Base-by-base conservation (phyloP, 805 yeast species). In the Ogataea salicorniae region DNA sequence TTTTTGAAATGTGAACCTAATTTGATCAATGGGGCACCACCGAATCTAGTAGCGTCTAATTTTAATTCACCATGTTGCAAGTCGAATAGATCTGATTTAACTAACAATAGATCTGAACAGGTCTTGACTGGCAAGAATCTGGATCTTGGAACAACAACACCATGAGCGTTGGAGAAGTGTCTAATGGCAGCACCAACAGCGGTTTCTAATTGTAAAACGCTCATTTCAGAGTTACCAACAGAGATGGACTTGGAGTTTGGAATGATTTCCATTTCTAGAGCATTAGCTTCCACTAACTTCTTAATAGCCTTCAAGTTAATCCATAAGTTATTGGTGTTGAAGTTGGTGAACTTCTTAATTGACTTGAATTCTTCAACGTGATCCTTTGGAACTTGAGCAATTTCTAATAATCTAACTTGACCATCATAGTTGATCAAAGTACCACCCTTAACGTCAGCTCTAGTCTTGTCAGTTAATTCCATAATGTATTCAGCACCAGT, bases 401-500 rank as follows among this genome's bases (percentile, higher is more conserved):
- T 92, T 72, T 94, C 98, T 61, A 94, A 80, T 64, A 94, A 79
- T 71, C 97, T 83, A 50, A 94, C 96, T 64, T 85, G 83, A 54
- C 97, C 98, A 58, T 89, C 92, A 70, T 94, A 94, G 71, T 89
- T 89, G 69, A 94, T 91, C 69, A 94, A 80, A 57, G 98, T 94
- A 76, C 98, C 99, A 76, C 99, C 99, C 74, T 94, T 94, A 64
- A 94, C 99, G 69, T 94, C 99, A 34, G 99, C 99, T 71, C 98
- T 84, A 44, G 99, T 94, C 76, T 94, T 94, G 73, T 92, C 96
- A 46, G 99, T 94, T 69, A 94, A 81, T 74, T 94, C 99, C 99
- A 94, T 94, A 58, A 94, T 83, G 71, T 92, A 94, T 74, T 94
- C 98, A 47, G 97, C 82, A 48, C 84, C 84, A 34, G 95, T 79